These are phyloP conservation scores for Erodium maritimum DNA, from an alignment of 345 rosid species.

Conservation along the genomic window DNA sequence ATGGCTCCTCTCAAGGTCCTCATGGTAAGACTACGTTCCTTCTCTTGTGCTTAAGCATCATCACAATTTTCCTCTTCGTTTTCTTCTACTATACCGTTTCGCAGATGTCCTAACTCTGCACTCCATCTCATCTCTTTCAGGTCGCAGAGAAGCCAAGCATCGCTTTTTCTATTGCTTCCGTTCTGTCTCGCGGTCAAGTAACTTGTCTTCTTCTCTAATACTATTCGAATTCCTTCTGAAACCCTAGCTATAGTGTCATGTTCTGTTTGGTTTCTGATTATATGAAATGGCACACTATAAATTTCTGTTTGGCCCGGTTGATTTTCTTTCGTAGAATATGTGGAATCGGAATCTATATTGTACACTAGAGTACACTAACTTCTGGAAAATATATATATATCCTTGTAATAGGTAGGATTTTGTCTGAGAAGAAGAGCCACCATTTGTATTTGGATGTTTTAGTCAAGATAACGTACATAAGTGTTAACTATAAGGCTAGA, in stretches of 20 bases:
- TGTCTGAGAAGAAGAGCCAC: too few species aligned
- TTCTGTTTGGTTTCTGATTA: neutral
- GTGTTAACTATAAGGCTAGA: too few species aligned
- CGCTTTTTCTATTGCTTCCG: conserved; percentile 78
- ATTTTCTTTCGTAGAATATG: too few species aligned
- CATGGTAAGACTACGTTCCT: conserved; percentile 3
- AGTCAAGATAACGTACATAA: neutral
- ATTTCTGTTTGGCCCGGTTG: too few species aligned
- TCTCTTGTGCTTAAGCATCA: neutral
- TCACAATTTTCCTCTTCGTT: neutral
- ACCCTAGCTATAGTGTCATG: conserved; percentile 2
- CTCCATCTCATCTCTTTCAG: conserved; percentile 17
- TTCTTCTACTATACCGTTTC: neutral
- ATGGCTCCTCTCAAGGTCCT: conserved; percentile 13
- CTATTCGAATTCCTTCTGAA: neutral
- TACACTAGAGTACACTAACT: too few species aligned
- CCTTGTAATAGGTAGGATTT: too few species aligned
- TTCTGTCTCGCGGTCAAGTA: conserved; percentile 66
- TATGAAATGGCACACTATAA: neutral
- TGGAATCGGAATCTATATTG: too few species aligned
- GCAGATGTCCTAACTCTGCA: neutral
- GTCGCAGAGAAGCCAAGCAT: conserved; percentile 99
- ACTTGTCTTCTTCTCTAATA: conserved; percentile 2
- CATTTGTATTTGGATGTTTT: neutral
- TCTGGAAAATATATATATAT: too few species aligned